Evolutionary conservation across 768 basidiomycete genomes (phyloP), one percentile per base, ranked within the genome.

Genomic region (Tricholoma sp.): DNA sequence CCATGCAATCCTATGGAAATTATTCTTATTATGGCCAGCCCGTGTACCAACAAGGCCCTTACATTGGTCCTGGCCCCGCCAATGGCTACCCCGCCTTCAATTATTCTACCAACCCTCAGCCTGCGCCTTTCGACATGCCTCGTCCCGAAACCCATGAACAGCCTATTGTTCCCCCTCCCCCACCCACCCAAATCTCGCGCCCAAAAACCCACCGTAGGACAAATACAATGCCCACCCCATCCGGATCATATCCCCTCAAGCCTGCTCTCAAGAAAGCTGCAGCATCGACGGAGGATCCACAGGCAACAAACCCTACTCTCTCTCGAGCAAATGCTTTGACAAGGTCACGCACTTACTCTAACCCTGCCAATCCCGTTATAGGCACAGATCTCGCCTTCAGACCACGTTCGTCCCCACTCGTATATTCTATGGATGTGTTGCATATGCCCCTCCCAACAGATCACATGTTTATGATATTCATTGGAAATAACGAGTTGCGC

Each of bases 401-500:
- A 49, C 67, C 71, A 43, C 69, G 72, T 57, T 66, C 60, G 59
- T 68, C 66, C 8, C 52, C 66, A 52, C 61, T 64, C 59, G 16
- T 61, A 63, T 49, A 32, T 46, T 50, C n/a, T 59, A 24, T 18
- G 22, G 47, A 12, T 45, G 41, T 7, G 37, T 19, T 39, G 35
- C 10, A 39, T 37, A 53, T 54, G 35, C 62, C 53, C 14, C 50
- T 51, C n/a, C 57, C 50, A 61, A 35, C 50, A 91, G 89, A 83
- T 61, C 88, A 91, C 64, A 76, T 90, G 74, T 85, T 90, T 64
- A 73, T 91, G 50, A 82, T 85, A 21, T 83, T 91, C 63, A 78
- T 79, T 57, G 80, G 83, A 43, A 79, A 81, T 56, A 85, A 82
- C 63, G 85, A 89, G 69, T 70, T 91, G 45, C 78, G 78, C 50